Evolutionary conservation across 2,329 filamentous ascomycete genomes (phyloP), one percentile per base, ranked within the genome.

Genomic region (Ascochyta rabiei): DNA sequence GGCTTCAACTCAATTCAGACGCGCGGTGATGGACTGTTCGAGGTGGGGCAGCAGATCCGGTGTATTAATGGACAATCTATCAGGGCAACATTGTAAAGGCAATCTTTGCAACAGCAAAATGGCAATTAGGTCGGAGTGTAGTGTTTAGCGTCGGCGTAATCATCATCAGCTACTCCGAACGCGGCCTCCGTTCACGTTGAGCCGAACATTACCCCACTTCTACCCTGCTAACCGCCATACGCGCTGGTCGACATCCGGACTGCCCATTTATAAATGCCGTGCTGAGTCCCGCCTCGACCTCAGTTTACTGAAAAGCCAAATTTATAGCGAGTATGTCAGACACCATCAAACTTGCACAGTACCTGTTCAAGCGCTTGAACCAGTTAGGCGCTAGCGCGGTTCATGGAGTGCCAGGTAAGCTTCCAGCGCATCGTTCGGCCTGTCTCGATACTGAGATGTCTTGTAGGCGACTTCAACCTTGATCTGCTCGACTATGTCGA

Each of bases 341-440:
- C 4, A 60, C 54, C 3, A 40, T 60, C 38, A 58, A 57, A 28
- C 62, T 76, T 18, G 73, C 69, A 19, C 53, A 59, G n/a, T 61
- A 61, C 38, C 21, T 61, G 6, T 61, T 61, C 33, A 51, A 37
- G 13, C 57, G 76, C 18, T 64, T 79, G 6, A 59, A 62, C 12
- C 71, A 78, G 53, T 62, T 78, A 12, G 75, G 75, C n/a, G 66
- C 76, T 28, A 55, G 62, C n/a, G 70, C 72, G 13, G 55, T 77
- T 43, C 77, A 79, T 48, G 80, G 80, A 21, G 79, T 82, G 16
- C 62, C 66, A 18, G 52, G 52, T 55, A 38, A 15, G 41, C 23
- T 21, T 15, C 6, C 16, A 23, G 18, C 19, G 12, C 18, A 39
- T 39, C 16, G 19, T 10, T 39, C 12, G 5, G 4, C 2, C 19